These are phyloP conservation scores for Pestalotiopsis sp. DNA, from an alignment of 2,329 filamentous ascomycete genomes.

Conservation along the genomic window DNA sequence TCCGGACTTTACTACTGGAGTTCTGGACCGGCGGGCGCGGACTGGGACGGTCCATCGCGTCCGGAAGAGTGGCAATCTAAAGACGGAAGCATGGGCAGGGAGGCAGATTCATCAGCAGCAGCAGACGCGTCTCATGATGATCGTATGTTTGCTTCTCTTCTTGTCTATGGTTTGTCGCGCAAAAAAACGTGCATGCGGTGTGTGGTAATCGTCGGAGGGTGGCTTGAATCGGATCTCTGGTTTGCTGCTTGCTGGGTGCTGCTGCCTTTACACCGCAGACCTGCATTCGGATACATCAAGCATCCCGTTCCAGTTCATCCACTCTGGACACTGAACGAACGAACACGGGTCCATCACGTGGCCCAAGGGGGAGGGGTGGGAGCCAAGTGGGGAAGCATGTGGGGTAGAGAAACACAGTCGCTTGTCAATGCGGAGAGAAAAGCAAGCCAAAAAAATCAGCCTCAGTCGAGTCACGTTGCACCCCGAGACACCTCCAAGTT, in stretches of 20 bases:
- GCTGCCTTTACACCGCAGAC: background rate
- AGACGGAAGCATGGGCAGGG: background rate
- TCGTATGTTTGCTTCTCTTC: background rate
- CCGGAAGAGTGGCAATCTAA: background rate
- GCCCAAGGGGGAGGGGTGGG: background rate
- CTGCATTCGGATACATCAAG: background rate
- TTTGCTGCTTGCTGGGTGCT: background rate
- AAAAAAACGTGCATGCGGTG: background rate
- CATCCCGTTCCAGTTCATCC: background rate
- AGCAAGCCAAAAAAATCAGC: background rate
- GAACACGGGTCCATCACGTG: constrained; percentile 6
- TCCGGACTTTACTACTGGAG: constrained; percentile 14
- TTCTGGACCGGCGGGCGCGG: constrained; percentile 5
- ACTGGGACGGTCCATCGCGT: constrained; percentile 6
- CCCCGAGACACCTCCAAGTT: background rate
- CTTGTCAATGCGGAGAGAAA: background rate
- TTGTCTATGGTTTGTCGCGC: background rate
- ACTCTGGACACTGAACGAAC: background rate
- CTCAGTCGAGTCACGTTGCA: background rate
- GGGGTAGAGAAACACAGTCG: background rate
- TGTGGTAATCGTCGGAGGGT: background rate
- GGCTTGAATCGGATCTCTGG: background rate
- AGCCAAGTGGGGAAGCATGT: constrained; percentile 1
- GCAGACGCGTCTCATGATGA: background rate
- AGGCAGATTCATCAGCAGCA: background rate